Conservation (phyloP, 495 filamentous ascomycete species). For the Aspergillus wentii region DNA sequence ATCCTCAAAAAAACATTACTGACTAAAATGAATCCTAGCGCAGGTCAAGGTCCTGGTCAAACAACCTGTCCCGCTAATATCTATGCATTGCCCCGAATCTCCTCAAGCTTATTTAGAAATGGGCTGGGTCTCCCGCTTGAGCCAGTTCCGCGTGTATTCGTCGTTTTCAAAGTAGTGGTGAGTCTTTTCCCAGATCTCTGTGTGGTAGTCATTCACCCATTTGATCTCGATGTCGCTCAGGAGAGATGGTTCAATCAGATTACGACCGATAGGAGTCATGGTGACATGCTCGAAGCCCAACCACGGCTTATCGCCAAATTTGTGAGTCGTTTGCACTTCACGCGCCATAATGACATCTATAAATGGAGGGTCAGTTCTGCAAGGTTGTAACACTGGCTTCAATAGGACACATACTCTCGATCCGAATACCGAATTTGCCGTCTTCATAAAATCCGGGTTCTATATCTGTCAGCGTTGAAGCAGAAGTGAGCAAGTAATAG, state of each 20-base stretch:
- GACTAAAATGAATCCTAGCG: too few species aligned
- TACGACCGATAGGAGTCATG: conserved; percentile 90
- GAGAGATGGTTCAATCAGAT: conserved; percentile 72
- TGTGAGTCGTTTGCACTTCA: conserved; percentile 78
- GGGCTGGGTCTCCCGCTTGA: conserved; percentile 74
- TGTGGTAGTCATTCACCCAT: conserved; percentile 86
- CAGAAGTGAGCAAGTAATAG: neutral
- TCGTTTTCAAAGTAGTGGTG: conserved; percentile 73
- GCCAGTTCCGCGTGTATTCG: conserved; percentile 66
- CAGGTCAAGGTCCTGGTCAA: too few species aligned
- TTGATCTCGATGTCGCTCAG: conserved; percentile 71
- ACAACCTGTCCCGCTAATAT: too few species aligned
- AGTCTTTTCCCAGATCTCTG: conserved; percentile 78
- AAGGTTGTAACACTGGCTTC: neutral
- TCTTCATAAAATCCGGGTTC: conserved; percentile 99
- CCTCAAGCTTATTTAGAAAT: conserved; percentile 40
- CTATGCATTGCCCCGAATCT: too few species aligned
- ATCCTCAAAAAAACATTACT: too few species aligned
- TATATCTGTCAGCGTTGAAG: conserved; percentile 21
- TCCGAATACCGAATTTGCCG: conserved; percentile 94
- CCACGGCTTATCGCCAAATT: conserved; percentile 90
- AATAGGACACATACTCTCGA: conserved; percentile 63
- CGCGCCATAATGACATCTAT: conserved; percentile 77
- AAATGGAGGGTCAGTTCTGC: conserved; percentile 11
- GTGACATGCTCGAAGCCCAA: conserved; percentile 96